These are phyloP conservation scores for Hirschioporus abietinus DNA, from an alignment of 768 basidiomycete species.

Conservation along the genomic window DNA sequence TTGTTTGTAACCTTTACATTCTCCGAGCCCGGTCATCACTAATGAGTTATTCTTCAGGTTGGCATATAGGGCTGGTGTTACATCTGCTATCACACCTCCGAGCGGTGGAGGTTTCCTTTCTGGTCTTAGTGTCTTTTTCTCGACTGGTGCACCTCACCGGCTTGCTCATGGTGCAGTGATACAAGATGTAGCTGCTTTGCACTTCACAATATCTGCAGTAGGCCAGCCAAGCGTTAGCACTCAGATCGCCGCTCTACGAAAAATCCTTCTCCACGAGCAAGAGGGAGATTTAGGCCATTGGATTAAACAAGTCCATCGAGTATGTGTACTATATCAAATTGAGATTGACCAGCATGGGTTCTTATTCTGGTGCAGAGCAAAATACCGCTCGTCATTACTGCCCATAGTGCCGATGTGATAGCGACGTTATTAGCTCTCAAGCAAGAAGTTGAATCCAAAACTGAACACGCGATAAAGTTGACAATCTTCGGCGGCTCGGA, in stretches of 20 bases:
- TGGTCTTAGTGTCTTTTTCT: constrained; percentile 61
- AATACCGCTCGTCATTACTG: constrained; percentile 31
- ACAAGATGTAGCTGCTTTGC: constrained; percentile 60
- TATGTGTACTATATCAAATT: constrained; percentile 14
- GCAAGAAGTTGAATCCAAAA: constrained; percentile 20
- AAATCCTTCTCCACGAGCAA: constrained; percentile 33
- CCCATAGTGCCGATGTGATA: constrained; percentile 36
- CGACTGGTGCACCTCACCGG: constrained; percentile 49
- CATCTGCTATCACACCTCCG: constrained; percentile 61
- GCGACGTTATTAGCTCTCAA: constrained; percentile 34
- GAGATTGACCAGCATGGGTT: neutral
- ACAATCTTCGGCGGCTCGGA: constrained; percentile 24
- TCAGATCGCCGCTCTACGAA: constrained; percentile 52
- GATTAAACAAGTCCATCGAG: constrained; percentile 35
- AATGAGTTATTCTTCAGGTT: constrained; percentile 35
- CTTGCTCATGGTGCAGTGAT: constrained; percentile 61
- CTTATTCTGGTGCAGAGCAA: constrained; percentile 18
- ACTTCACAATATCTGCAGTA: constrained; percentile 38
- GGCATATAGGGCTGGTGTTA: constrained; percentile 72
- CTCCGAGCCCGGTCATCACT: constrained; percentile 4
- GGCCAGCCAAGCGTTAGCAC: constrained; percentile 52
- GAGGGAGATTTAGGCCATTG: constrained; percentile 20
- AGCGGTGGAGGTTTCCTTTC: constrained; percentile 46
- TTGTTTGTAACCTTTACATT: constrained; percentile 30
- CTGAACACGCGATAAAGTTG: constrained; percentile 17